These are phyloP conservation scores for Darksidea phi DNA, from an alignment of 495 filamentous ascomycete genomes.

Conservation along the genomic window DNA sequence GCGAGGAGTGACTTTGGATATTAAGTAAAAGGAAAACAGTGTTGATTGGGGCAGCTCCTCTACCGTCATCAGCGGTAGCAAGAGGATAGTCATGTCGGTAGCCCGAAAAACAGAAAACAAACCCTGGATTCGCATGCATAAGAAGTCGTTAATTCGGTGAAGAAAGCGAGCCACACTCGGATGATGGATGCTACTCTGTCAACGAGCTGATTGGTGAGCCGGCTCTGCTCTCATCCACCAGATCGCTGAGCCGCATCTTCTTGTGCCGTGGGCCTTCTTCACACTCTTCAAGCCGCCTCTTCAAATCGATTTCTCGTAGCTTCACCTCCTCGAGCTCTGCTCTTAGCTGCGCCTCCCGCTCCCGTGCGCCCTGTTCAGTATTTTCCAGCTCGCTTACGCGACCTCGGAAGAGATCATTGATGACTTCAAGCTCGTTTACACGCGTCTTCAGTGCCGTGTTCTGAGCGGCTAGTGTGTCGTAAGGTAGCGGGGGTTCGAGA, in stretches of 20 bases:
- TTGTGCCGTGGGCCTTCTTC: slow-evolving; percentile 56
- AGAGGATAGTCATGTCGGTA: neutral
- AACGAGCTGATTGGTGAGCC: slow-evolving; percentile 25
- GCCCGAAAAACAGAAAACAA: neutral
- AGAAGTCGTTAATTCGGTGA: neutral
- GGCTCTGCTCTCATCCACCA: slow-evolving; percentile 32
- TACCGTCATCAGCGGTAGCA: neutral
- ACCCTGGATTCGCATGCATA: slow-evolving; percentile 3
- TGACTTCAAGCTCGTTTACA: slow-evolving; percentile 89
- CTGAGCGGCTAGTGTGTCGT: slow-evolving; percentile 71
- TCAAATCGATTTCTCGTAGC: slow-evolving; percentile 76
- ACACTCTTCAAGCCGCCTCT: slow-evolving; percentile 75
- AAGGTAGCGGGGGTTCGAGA: slow-evolving; percentile 72
- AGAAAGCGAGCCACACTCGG: neutral
- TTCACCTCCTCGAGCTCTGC: slow-evolving; percentile 72
- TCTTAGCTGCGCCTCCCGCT: slow-evolving; percentile 59
- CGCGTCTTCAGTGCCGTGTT: slow-evolving; percentile 85
- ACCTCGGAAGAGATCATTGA: slow-evolving; percentile 90
- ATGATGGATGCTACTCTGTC: slow-evolving; percentile 10
- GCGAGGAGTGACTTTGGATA: neutral
- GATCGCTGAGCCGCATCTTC: slow-evolving; percentile 34
- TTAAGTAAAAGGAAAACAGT: neutral
- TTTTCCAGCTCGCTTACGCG: slow-evolving; percentile 83
- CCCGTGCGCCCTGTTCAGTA: slow-evolving; percentile 60
- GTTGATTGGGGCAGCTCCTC: neutral